A percentile compares a stretch with the other conserved stretches of the same genome.
Conservation (phyloP, 805 yeast species). For the Candida easanensis region DNA sequence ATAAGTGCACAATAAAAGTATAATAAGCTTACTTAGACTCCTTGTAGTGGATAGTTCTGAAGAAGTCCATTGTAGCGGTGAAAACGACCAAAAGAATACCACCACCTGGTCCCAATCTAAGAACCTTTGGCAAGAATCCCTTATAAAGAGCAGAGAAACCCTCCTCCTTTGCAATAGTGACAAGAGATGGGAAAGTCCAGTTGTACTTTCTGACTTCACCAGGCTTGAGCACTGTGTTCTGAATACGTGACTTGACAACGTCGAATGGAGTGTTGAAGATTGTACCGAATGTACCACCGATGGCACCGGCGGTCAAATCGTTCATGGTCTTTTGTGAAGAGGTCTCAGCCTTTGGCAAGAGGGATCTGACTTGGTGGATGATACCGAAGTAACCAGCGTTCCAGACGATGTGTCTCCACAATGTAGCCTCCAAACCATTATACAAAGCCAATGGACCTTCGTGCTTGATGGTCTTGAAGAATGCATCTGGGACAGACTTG, state of each 20-base stretch:
- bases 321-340: slow-evolving; percentile 75
- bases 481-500: slow-evolving; percentile 81
- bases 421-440: slow-evolving; percentile 93
- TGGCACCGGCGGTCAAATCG: slow-evolving; percentile 87
- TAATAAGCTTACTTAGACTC: not conserved
- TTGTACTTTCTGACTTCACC: slow-evolving; percentile 85
- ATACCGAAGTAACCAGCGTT: slow-evolving; percentile 97
- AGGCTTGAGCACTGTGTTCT: slow-evolving; percentile 59
- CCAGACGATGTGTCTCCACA: slow-evolving; percentile 97
- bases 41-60: slow-evolving; percentile 45
- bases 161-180: slow-evolving; percentile 80
- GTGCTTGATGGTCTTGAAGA: slow-evolving; percentile 61
- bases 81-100: slow-evolving; percentile 97
- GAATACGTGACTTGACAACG: slow-evolving; percentile 95
- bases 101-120: slow-evolving; percentile 99
- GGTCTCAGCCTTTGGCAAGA: slow-evolving; percentile 75
- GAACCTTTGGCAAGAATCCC: slow-evolving; percentile 95
- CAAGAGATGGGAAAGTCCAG: slow-evolving; percentile 85
- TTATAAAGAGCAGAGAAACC: slow-evolving; percentile 89
- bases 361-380: slow-evolving; percentile 77
- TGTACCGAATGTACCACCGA: slow-evolving; percentile 98
- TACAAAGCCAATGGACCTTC: slow-evolving; percentile 85
- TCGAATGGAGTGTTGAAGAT: slow-evolving; percentile 93
- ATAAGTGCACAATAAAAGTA: not conserved
- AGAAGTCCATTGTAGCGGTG: slow-evolving; percentile 91